Evolutionary conservation across 1,284 basidiomycete genomes (phyloP), one percentile per base, ranked within the genome.

Genomic region (Xerocomus minutiporus): DNA sequence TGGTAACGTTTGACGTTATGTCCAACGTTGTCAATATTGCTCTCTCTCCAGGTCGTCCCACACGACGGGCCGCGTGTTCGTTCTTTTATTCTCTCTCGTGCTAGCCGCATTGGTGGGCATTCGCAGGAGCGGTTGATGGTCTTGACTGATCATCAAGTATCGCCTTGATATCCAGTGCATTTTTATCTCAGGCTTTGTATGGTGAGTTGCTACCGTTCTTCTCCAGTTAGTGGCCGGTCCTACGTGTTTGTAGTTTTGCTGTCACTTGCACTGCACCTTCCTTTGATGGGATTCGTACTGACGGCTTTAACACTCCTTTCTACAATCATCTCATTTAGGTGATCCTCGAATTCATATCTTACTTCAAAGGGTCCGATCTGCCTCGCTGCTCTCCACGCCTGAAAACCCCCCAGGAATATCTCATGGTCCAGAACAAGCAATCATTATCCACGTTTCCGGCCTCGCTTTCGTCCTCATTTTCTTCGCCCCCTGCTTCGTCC

Each of bases 391-490:
- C 39, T 56, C 58, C 61, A 59, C 59, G 60, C 59, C 58, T 53
- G 57, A 60, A 55, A 64, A 61, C 59, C 61, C 62, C 60, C 60
- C 61, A 62, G 59, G 60, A 52, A 40, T 56, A 62, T 57, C 64
- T 60, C 61, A 62, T 65, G 63, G 61, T 60, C 64, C 65, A 66
- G 61, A 69, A 61, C 67, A 61, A 69, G 61, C 59, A 65, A 59
- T 67, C 66, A 53, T 57, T 68, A 44, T 68, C 73, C 59, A 64
- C 62, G 57, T 75, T 75, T 55, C 64, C 65, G 50, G 65, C 68
- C 66, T 75, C 73, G 45, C 67, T 72, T 56, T 70, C 72, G 34
- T 73, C 76, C 66, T 75, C 74, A 57, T 71, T 75, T 59, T 66
- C 71, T 55, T 71, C 75, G 59, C 70, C 73, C 58, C 66, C 68